Evolutionary conservation across 768 basidiomycete genomes (phyloP).

Genomic region (Austroboletus festivus): DNA sequence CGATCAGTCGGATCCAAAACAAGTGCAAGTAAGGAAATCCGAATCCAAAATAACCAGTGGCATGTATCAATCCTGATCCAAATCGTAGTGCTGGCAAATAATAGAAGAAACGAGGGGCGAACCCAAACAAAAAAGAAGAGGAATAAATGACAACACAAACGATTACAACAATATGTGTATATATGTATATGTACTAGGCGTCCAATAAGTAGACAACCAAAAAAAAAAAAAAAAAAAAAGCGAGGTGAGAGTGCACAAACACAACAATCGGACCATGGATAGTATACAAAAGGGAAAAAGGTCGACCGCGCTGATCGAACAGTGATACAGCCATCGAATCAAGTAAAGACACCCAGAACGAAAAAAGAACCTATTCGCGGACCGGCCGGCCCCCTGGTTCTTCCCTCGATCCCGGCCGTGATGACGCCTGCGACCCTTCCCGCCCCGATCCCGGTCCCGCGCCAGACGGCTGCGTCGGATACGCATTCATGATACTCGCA

Average conservation of each 20-base stretch:
- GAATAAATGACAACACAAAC: too few species aligned
- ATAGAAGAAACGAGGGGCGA: not conserved
- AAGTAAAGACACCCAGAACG: too few species aligned
- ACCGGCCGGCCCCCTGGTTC: constrained; percentile 12
- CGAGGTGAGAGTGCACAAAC: not conserved
- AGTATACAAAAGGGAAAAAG: constrained; percentile 5
- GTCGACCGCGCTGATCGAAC: too few species aligned
- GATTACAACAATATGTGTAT: too few species aligned
- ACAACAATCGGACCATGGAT: constrained; percentile 4
- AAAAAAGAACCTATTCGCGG: constrained; percentile 11
- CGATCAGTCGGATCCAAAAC: not conserved
- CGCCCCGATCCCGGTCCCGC: not conserved
- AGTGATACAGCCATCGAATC: too few species aligned
- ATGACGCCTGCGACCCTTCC: constrained; percentile 24
- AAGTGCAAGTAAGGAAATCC: not conserved
- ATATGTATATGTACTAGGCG: too few species aligned
- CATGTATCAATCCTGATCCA: not conserved
- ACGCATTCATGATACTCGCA: constrained; percentile 73
- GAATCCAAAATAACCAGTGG: not conserved
- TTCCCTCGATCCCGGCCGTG: constrained; percentile 29
- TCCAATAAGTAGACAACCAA: constrained; percentile 1
- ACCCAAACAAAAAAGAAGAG: not conserved
- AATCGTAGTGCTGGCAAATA: too few species aligned
- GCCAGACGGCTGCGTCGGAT: constrained; percentile 36
- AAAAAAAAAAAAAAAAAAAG: not conserved